Base-by-base conservation (phyloP, 2,329 filamentous ascomycete genomes). In the Verticillium albo-atrum region DNA sequence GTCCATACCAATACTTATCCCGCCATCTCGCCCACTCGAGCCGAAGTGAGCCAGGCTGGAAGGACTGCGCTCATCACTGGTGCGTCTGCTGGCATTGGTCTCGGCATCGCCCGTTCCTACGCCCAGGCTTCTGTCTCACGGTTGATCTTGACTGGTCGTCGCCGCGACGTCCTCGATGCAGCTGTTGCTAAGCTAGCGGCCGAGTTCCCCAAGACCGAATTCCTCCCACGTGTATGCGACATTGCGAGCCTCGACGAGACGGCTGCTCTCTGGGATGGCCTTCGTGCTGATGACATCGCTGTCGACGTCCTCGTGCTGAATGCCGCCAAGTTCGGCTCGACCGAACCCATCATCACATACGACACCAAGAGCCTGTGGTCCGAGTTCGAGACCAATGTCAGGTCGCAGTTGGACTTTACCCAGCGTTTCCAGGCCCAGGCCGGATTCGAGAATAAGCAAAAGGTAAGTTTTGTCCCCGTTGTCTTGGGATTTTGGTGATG, bases 1-100 rank as follows among this genome's bases (percentile, higher is more conserved):
- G 30, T 50, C 37, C 75, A 77, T 63, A 68, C 60, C 0, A 62
- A 65, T n/a, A 64, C 73, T 0, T 81, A 81, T 61, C 65, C 71
- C 0, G 64, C 69, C 61, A 77, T 81, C 61, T 73, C 69, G 0
- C 71, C 77, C 2, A 54, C 62, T 0, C 70, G 72, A 0, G 70
- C 74, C 0, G 72, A 75, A 61, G 64, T 79, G 7, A 75, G 69
- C 10, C 76, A 80, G 55, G 67, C 68, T 4, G 77, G 77, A 26
- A 70, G 70, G 30, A 86, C 81, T 0, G 83, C 89, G 6, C 75
- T 91, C 12, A 84, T 92, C 67, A 88, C 85, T 1, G 89, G 89
- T 42, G 86, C 82, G 26, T 83, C 82, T 1, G 81, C 78, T 0
- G 86, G 88, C 28, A 85, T 91, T 54, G 89, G 89, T 1, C 83